phyloP scores from a whole-genome alignment of 2,329 filamentous ascomycete genomes.

The Tolypocladium pustulatum region DNA sequence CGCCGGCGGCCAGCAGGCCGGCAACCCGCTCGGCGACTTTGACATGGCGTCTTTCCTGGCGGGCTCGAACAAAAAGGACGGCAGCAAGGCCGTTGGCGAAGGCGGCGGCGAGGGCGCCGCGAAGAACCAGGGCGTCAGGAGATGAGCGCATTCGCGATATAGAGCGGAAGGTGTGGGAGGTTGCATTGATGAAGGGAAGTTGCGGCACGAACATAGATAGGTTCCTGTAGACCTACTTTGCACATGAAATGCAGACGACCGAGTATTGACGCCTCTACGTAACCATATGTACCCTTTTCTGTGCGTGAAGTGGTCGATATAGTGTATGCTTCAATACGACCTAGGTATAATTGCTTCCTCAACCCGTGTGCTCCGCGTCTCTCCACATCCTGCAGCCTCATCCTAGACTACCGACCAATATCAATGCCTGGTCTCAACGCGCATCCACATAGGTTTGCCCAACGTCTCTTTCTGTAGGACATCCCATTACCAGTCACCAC shows the following conservation, averaged over 20 bases:
- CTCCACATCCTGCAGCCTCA: neutral
- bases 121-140: slow-evolving; percentile 32
- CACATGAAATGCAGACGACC: neutral
- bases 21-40: slow-evolving; percentile 42
- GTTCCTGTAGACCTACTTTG: neutral
- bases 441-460: neutral
- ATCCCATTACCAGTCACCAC: neutral
- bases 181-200: neutral
- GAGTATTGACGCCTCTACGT: neutral
- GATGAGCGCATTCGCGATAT: slow-evolving; percentile 5
- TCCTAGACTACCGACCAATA: neutral
- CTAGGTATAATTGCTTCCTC: neutral
- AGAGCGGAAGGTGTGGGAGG: neutral
- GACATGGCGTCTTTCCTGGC: slow-evolving; percentile 55
- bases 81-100: slow-evolving; percentile 1
- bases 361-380: neutral
- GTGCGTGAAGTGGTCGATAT: neutral
- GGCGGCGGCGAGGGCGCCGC: slow-evolving; percentile 12
- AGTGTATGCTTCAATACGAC: neutral
- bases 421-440: neutral
- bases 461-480: neutral
- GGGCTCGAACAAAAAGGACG: slow-evolving; percentile 37
- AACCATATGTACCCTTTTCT: neutral
- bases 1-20: slow-evolving; percentile 13
- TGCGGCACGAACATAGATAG: neutral